Evolutionary conservation across 2,329 filamentous ascomycete species (phyloP).

Genomic region (Penicillium sp.): DNA sequence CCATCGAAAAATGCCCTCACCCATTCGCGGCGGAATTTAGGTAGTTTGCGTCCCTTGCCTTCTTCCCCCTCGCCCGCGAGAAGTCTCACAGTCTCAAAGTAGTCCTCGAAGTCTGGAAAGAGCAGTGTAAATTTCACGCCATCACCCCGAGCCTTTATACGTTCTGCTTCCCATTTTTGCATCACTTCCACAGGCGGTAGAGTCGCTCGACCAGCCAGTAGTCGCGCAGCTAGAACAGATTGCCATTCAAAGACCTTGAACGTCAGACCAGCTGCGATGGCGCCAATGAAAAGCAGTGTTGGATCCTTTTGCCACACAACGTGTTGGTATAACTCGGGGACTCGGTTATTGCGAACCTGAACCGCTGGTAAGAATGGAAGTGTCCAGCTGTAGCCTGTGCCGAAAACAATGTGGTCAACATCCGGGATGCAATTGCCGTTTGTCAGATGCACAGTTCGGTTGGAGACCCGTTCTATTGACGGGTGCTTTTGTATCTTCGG

Average conservation of each 20-base stretch:
- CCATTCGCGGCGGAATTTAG: neutral
- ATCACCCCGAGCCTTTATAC: neutral
- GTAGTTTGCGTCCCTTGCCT: neutral
- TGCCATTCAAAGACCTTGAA: slow-evolving; percentile 1
- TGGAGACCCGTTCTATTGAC: neutral
- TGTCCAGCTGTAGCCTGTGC: neutral
- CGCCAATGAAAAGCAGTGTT: neutral
- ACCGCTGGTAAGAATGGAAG: neutral
- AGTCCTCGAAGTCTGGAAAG: neutral
- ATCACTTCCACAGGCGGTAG: neutral
- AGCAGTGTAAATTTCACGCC: neutral
- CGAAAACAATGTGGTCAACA: neutral
- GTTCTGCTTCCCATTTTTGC: slow-evolving; percentile 2
- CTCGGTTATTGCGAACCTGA: neutral
- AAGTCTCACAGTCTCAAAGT: neutral
- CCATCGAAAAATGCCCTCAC: neutral
- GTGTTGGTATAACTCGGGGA: neutral
- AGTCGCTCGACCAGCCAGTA: neutral
- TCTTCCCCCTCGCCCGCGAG: neutral
- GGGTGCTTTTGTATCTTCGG: neutral
- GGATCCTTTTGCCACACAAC: slow-evolving; percentile 1
- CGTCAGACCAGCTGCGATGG: neutral
- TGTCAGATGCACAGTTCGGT: neutral
- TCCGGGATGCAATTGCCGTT: neutral
- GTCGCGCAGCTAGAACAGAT: neutral